Evolutionary conservation across 495 filamentous ascomycete species (phyloP).

Genomic region (Podospora appendiculata): DNA sequence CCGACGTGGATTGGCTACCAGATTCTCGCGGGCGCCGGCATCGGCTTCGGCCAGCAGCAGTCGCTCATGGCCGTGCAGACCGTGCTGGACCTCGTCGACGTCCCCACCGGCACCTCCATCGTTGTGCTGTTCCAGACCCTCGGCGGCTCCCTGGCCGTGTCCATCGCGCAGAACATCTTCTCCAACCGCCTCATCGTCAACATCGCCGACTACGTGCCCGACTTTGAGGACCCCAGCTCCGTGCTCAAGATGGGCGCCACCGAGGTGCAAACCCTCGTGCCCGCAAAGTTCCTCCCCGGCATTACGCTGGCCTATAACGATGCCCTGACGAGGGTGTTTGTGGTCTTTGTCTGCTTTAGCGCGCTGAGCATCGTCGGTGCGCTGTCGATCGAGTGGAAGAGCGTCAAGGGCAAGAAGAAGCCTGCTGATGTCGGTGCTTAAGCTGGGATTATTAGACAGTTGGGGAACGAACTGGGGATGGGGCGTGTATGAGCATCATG

Average conservation of each 20-base stretch:
- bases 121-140: conserved; percentile 67
- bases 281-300: conserved; percentile 34
- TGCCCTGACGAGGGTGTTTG: conserved; percentile 59
- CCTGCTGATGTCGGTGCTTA: too few relatives aligned
- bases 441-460: too few relatives aligned
- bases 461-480: too few relatives aligned
- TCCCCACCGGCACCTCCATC: conserved; percentile 58
- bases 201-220: conserved; percentile 43
- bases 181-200: conserved; percentile 58
- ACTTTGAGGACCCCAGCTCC: conserved; percentile 33
- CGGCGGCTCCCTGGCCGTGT: conserved; percentile 66
- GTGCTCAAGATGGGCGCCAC: conserved; percentile 63
- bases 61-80: conserved; percentile 63
- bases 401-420: conserved; percentile 73
- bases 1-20: conserved; percentile 73
- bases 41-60: conserved; percentile 63
- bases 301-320: conserved; percentile 66
- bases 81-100: conserved; percentile 50
- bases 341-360: conserved; percentile 58
- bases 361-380: conserved; percentile 54
- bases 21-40: conserved; percentile 57
- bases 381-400: conserved; percentile 64
- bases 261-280: conserved; percentile 44
- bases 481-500: too few relatives aligned
- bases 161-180: conserved; percentile 72